Evolutionary conservation across 2,329 filamentous ascomycete genomes (phyloP).

Genomic region (Colletotrichum sp.): DNA sequence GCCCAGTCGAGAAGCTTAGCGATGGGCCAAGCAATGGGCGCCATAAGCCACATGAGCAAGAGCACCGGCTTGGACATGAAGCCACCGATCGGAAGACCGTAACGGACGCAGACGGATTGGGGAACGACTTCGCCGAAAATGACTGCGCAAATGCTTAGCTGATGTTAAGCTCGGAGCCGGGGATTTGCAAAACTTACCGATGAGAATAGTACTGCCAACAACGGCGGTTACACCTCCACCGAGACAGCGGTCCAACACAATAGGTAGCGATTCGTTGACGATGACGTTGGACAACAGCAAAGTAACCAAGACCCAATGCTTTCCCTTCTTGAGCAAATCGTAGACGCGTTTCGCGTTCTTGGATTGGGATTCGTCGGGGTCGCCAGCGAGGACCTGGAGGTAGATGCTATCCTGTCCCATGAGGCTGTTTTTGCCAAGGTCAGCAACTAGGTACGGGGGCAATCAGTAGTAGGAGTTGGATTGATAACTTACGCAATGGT

Average conservation of each 20-base stretch:
- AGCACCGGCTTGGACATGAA: slow-evolving; percentile 91
- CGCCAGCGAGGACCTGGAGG: slow-evolving; percentile 89
- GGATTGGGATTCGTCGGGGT: slow-evolving; percentile 83
- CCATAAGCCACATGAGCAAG: slow-evolving; percentile 88
- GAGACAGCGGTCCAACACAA: slow-evolving; percentile 91
- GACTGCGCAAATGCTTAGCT: slow-evolving; percentile 57
- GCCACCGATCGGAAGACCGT: slow-evolving; percentile 92
- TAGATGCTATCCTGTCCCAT: slow-evolving; percentile 92
- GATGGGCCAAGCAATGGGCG: slow-evolving; percentile 90
- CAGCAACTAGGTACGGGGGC: slow-evolving; percentile 3
- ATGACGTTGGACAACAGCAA: slow-evolving; percentile 95
- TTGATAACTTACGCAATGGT: slow-evolving; percentile 76
- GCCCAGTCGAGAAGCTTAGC: slow-evolving; percentile 94
- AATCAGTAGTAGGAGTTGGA: neutral
- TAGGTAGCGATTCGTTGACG: slow-evolving; percentile 94
- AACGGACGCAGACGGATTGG: slow-evolving; percentile 95
- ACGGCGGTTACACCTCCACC: slow-evolving; percentile 95
- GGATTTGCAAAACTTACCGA: slow-evolving; percentile 66
- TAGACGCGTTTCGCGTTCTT: slow-evolving; percentile 85
- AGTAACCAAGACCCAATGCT: slow-evolving; percentile 98
- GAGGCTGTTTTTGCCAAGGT: slow-evolving; percentile 40
- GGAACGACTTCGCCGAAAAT: slow-evolving; percentile 98
- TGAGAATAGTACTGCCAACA: slow-evolving; percentile 88
- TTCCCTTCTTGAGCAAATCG: slow-evolving; percentile 81
- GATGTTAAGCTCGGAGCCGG: neutral